A percentile compares a stretch with the other conserved stretches of the same genome.
Evolutionary conservation across 192 early-diverging fungal species (phyloP).

Genomic region (Oehlia diaphana): DNA sequence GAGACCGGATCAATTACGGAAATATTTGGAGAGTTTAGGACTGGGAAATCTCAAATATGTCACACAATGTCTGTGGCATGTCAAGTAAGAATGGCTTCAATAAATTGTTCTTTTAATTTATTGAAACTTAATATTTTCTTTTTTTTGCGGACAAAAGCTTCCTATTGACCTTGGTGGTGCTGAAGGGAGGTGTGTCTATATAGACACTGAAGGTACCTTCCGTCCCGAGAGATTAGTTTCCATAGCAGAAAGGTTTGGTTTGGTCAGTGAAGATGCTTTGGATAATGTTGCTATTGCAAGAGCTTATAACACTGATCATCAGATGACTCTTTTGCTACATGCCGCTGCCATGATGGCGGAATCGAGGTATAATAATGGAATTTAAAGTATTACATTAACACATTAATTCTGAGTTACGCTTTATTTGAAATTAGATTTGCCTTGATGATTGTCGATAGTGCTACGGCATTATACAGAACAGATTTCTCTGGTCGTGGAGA

Average conservation of each 20-base stretch:
- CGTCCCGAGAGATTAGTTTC: slow-evolving; percentile 85
- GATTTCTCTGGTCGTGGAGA: slow-evolving; percentile 96
- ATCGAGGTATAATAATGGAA: slow-evolving; percentile 45
- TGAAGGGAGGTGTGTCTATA: slow-evolving; percentile 93
- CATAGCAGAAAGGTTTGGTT: slow-evolving; percentile 75
- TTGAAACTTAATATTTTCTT: not conserved
- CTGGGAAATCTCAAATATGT: slow-evolving; percentile 96
- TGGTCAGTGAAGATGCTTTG: slow-evolving; percentile 83
- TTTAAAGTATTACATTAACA: not conserved
- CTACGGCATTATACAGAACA: slow-evolving; percentile 93
- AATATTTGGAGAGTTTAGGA: slow-evolving; percentile 97
- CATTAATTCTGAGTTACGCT: slow-evolving; percentile 16
- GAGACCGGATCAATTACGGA: slow-evolving; percentile 98
- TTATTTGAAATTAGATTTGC: slow-evolving; percentile 60
- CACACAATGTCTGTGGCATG: slow-evolving; percentile 95
- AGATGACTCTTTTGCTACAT: slow-evolving; percentile 78
- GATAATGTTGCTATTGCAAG: slow-evolving; percentile 95
- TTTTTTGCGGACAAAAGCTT: slow-evolving; percentile 44
- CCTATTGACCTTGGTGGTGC: slow-evolving; percentile 88
- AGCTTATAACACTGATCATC: slow-evolving; percentile 96
- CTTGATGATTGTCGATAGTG: slow-evolving; percentile 88
- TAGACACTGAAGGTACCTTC: slow-evolving; percentile 98
- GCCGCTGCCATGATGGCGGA: slow-evolving; percentile 93
- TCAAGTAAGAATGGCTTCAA: slow-evolving; percentile 55
- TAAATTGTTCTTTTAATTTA: slow-evolving; percentile 4